Base-by-base conservation (phyloP, 2,329 filamentous ascomycete genomes). In the Microsporum ferrugineum region DNA sequence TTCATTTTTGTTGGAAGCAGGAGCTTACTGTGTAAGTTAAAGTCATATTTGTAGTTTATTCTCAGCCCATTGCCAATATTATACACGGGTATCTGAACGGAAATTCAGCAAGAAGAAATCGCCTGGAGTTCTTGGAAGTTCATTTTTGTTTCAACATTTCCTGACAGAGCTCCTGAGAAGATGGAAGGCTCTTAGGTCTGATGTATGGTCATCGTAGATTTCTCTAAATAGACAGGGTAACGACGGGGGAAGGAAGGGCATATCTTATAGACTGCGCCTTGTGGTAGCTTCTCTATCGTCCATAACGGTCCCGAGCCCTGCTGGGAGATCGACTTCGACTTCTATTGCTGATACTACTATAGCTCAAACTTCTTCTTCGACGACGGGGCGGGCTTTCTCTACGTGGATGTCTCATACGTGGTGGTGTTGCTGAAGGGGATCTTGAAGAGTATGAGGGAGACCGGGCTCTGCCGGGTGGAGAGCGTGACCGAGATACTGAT, bases 281-380 rank as follows among this genome's bases (percentile, higher is more conserved):
- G 27, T n/a, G 17, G 17, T 29, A n/a, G 0, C 29, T 41, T 41
- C 60, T 49, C 60, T 62, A 43, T 34, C 62, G 63, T 41, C 69
- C 67, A 64, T 73, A 69, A 41, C 71, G 67, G 60, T 65, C 67
- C 33, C 70, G 70, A 51, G 67, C 70, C 49, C 61, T 82, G 80
- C 72, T 85, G 81, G 74, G 68, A 62, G 66, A 69, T 77, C 27
- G 73, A 80, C 53, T 77, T 76, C 59, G 79, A 79, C 72, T 80
- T 78, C 68, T 53, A 14, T 53, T 74, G 68, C 69, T 77, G 63
- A 64, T 77, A 67, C 80, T 82, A 68, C 79, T 81, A 66, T 84
- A 84, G 65, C 82, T 86, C 2, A 81, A 81, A 66, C 82, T 84
- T 65, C 84, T 77, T 63, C 82, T 77, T 64, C 81, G 76, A 58